phyloP scores from a whole-genome alignment of 2,329 filamentous ascomycete genomes.

The Aspergillus spinulosporus region DNA sequence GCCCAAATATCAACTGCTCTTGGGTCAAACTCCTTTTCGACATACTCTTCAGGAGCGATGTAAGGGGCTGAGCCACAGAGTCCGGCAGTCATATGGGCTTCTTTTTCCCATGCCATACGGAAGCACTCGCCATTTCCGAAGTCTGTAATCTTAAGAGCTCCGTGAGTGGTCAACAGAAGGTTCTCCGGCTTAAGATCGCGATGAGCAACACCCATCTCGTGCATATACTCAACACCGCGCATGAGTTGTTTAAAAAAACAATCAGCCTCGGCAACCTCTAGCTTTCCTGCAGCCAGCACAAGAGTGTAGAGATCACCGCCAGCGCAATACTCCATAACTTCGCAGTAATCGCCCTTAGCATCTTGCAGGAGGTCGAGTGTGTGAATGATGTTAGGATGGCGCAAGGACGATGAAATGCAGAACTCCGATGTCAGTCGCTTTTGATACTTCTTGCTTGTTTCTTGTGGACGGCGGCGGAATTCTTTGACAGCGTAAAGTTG shows the following conservation, averaged over 20 bases:
- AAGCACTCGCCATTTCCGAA: conserved; percentile 99
- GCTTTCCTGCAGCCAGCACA: conserved; percentile 84
- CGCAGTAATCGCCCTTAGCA: conserved; percentile 94
- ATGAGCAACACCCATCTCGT: conserved; percentile 98
- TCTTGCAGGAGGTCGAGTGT: conserved; percentile 94
- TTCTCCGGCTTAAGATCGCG: conserved; percentile 97
- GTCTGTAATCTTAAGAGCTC: conserved; percentile 94
- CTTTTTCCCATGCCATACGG: conserved; percentile 98
- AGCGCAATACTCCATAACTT: conserved; percentile 99
- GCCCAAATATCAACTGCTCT: conserved; percentile 98
- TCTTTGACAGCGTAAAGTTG: conserved; percentile 98
- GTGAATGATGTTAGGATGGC: conserved; percentile 97
- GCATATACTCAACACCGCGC: conserved; percentile 98
- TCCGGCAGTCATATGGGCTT: conserved; percentile 96
- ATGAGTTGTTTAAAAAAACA: conserved; percentile 99
- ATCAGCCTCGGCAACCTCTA: conserved; percentile 86
- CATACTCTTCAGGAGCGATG: conserved; percentile 95
- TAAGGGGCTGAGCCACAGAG: conserved; percentile 96
- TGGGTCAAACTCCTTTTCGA: conserved; percentile 93
- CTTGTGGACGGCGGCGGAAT: conserved; percentile 89
- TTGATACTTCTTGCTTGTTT: conserved; percentile 96
- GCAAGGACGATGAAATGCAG: conserved; percentile 94
- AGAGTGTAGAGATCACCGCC: conserved; percentile 95
- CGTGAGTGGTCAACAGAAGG: conserved; percentile 85
- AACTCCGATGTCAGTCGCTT: conserved; percentile 97